Evolutionary conservation across 108 stramenopile genomes (phyloP).

Genomic region (Nannochloropsis salina): DNA sequence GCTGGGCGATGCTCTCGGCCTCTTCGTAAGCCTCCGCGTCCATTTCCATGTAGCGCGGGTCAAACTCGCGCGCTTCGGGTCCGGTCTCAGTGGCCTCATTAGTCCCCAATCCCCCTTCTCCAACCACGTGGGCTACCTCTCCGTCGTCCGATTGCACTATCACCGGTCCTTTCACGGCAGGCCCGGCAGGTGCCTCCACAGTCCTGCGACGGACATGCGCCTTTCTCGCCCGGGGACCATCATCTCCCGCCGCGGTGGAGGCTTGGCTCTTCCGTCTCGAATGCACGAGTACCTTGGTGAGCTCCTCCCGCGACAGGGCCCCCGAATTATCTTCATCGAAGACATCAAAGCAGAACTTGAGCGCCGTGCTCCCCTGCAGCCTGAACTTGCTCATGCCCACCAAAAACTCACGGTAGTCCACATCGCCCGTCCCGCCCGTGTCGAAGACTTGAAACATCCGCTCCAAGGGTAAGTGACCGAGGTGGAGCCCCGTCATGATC

Average conservation of each 20-base stretch:
- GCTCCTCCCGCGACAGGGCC: slow-evolving; percentile 6
- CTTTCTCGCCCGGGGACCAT: neutral
- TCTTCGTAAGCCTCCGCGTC: slow-evolving; percentile 1
- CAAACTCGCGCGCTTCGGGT: neutral
- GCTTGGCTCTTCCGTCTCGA: neutral
- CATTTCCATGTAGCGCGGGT: neutral
- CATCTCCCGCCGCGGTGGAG: neutral
- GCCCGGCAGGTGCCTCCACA: neutral
- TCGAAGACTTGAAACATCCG: slow-evolving; percentile 21
- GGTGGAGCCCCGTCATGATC: neutral
- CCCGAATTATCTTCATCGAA: slow-evolving; percentile 20
- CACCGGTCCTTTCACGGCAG: neutral
- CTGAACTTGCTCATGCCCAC: slow-evolving; percentile 19
- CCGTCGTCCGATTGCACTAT: neutral
- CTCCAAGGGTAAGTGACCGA: slow-evolving; percentile 6
- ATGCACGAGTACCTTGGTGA: neutral
- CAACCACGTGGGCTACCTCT: neutral
- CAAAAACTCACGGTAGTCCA: slow-evolving; percentile 21
- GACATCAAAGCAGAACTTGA: slow-evolving; percentile 22
- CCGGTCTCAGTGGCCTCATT: neutral
- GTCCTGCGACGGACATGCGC: too few species aligned
- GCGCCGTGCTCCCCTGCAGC: neutral
- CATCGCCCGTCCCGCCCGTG: neutral
- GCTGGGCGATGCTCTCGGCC: neutral
- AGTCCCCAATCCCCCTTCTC: neutral